Evolutionary conservation across 352 stramenopile species (phyloP), one percentile per base, ranked within the genome.

Genomic region (Globisporangium abappressorium): DNA sequence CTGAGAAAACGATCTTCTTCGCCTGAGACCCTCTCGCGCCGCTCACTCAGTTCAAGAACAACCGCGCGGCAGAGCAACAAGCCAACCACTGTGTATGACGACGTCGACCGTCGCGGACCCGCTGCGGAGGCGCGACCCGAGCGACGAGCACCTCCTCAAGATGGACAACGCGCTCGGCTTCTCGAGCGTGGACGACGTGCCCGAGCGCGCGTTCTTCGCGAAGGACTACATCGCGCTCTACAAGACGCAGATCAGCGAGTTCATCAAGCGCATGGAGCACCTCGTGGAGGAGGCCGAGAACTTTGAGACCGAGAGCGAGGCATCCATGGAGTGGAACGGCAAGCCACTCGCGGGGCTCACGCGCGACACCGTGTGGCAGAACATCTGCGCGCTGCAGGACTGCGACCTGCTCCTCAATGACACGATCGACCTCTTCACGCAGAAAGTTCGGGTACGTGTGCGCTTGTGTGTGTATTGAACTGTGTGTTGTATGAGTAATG

Each of bases 291-390:
- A 90, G 26, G 74, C 87, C n/a, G 78, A 90, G 51, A 78, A 78
- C 34, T 62, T 91, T 26, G 80, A 91, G 64, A 69, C 64, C 28
- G 81, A 91, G 66, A 73, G 67, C 54, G 70, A 84, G 53, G 62
- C 71, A 22, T 57, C 20, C 12, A 56, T 76, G 12, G 78, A 85
- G 61, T 72, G 59, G 59, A 64, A 86, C 65, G 78, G 74, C 15
- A 66, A 75, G 43, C 68, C 81, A 20, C 69, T 90, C 57, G 68
- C 75, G 15, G 57, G 67, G 26, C 70, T 90, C 14, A 75, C 77
- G 43, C 65, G 77, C 26, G 71, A 90, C 38, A 87, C 75, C 0
- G 74, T 91, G 12, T 93, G 85, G 82, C 82, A 85, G 34, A 90
- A 90, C 58, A 68, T 93, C 18, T 74, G 70, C 53, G 78, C 80